phyloP scores from a whole-genome alignment of 768 basidiomycete genomes.

The Kwoniella sp. region DNA sequence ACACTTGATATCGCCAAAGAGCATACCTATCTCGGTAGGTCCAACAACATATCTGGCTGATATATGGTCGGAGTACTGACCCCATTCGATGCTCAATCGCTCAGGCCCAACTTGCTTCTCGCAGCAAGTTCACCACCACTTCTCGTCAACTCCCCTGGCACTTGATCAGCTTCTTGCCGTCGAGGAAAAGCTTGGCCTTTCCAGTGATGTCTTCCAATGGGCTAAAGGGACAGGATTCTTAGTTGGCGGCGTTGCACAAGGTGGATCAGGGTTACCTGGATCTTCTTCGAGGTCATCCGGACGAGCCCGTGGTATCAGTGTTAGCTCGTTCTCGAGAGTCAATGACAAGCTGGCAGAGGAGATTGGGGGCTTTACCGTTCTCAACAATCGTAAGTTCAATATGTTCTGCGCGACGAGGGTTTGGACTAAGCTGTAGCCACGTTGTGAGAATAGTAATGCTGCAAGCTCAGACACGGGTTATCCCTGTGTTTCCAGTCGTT shows the following conservation, averaged over 20 bases:
- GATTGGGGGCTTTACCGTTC: constrained; percentile 6
- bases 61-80: no score
- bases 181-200: constrained; percentile 8
- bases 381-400: constrained; percentile 1
- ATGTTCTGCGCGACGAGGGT: no score
- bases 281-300: no score
- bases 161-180: background rate
- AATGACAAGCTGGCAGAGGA: constrained; percentile 7
- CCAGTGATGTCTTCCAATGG: constrained; percentile 1
- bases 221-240: constrained; percentile 7
- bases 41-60: no score
- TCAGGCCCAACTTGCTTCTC: constrained; percentile 11
- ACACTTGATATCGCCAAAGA: background rate
- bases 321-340: constrained; percentile 9
- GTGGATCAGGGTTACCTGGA: no score
- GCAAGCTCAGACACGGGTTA: constrained; percentile 1
- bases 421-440: no score
- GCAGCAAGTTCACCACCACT: constrained; percentile 12
- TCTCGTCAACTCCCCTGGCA: background rate
- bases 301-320: background rate
- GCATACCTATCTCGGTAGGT: no score
- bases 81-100: no score
- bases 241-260: background rate
- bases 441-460: constrained; percentile 6
- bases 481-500: constrained; percentile 9